Evolutionary conservation across 176 grass and related monocot genomes (phyloP).

Genomic region (Cenchrus purpureus): DNA sequence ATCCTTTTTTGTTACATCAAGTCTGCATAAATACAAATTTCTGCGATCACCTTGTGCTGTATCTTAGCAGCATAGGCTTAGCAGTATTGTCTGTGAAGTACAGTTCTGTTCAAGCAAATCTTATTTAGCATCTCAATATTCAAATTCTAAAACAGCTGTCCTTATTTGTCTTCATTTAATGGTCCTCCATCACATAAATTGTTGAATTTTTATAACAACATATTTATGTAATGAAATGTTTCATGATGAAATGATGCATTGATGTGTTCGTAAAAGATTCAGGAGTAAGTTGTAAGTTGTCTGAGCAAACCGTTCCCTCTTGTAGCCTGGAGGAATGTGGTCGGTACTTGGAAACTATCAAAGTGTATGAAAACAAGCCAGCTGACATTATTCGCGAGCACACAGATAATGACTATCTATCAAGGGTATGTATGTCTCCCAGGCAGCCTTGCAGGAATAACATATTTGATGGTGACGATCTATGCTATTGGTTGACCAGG

Average conservation of each 20-base stretch:
- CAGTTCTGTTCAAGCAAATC: background rate
- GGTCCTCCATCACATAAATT: background rate
- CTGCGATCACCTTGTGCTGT: background rate
- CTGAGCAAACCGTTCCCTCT: slow-evolving; percentile 31
- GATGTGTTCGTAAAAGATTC: background rate
- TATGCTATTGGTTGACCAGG: too few species aligned
- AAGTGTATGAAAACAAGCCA: slow-evolving; percentile 97
- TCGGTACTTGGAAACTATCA: slow-evolving; percentile 96
- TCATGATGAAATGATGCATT: slow-evolving; percentile 1
- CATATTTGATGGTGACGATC: too few species aligned
- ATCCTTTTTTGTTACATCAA: background rate
- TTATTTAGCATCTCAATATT: slow-evolving; percentile 18
- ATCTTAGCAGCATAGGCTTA: background rate
- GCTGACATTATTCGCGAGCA: slow-evolving; percentile 88
- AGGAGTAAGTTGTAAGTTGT: slow-evolving; percentile 13
- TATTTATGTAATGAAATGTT: background rate
- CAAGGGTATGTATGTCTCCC: slow-evolving; percentile 63
- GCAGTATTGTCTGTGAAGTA: background rate
- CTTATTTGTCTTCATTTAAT: background rate
- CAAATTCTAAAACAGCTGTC: slow-evolving; percentile 7
- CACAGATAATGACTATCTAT: slow-evolving; percentile 86
- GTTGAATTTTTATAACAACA: background rate
- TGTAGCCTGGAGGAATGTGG: slow-evolving; percentile 95
- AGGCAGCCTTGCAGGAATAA: background rate
- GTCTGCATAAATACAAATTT: slow-evolving; percentile 25